Evolutionary conservation across 2,329 filamentous ascomycete genomes (phyloP), one percentile per base, ranked within the genome.

Genomic region (Ceratocystis papillata): DNA sequence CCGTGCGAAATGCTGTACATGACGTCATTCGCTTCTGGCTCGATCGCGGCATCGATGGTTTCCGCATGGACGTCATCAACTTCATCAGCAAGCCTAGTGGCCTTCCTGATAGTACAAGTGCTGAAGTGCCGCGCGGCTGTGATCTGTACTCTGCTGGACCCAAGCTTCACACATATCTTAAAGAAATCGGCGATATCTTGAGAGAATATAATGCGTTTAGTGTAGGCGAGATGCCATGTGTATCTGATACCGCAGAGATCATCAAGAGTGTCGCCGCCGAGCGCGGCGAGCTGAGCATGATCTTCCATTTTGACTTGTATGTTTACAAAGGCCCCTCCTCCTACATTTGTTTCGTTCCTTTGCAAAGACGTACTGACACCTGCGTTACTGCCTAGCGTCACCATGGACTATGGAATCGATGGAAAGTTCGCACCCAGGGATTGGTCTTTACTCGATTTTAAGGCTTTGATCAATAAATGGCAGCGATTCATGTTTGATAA

Each of bases 21-120:
- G 78, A 85, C 50, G 80, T 85, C 25, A 86, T 89, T 79, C 80
- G 81, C 25, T 91, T 90, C 75, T 91, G 88, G 88, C 80, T 90
- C 1, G 79, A 88, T 68, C 82, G 82, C 48, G 87, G 87, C 1
- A 81, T 83, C 0, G 81, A 85, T 67, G 85, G 85, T 2, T 88
- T 87, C 76, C 79, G 85, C 46, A 81, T 87, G 75, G 84, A 87
- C 69, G 83, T 86, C 53, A 86, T 87, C 73, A 87, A 87, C 73
- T 83, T 86, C 72, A 81, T 86, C 70, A 84, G 81, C 74, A 87
- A 87, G 71, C 78, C 81, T 33, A 80, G 80, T 64, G 73, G 74
- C 0, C 82, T 85, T 69, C 82, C 82, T 0, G 80, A 85, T 72
- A 77, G 63, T 55, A 67, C 65, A 12, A 63, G 45, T 48, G 22